Evolutionary conservation across 192 early-diverging fungal species (phyloP).

Genomic region (Rhizoclosmatium globosum): DNA sequence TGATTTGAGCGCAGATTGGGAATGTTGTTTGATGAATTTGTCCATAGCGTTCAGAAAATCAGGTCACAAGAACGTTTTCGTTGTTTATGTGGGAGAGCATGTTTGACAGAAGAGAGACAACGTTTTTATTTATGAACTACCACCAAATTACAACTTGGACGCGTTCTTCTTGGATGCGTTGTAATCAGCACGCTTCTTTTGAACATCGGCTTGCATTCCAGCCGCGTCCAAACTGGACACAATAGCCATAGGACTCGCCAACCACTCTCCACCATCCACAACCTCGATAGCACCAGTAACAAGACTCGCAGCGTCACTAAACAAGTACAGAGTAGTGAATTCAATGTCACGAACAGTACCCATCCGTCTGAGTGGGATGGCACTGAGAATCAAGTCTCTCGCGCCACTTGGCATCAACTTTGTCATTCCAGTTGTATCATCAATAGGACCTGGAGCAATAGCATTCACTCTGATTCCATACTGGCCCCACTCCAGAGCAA

Average conservation of each 20-base stretch:
- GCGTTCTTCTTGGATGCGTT: constrained; percentile 14
- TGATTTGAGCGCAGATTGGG: too few species aligned
- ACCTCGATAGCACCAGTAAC: constrained; percentile 63
- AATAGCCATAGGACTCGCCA: constrained; percentile 14
- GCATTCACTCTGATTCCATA: constrained; percentile 73
- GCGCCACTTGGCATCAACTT: constrained; percentile 26
- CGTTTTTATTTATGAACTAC: too few species aligned
- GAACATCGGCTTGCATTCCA: neutral
- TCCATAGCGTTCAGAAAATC: too few species aligned
- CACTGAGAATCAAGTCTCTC: neutral
- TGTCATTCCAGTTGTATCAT: constrained; percentile 52
- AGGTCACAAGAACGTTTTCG: too few species aligned
- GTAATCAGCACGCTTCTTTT: constrained; percentile 6
- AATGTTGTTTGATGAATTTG: too few species aligned
- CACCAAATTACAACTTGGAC: neutral
- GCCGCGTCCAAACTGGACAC: neutral
- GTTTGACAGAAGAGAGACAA: too few species aligned
- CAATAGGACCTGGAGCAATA: constrained; percentile 71
- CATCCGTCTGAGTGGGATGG: constrained; percentile 48
- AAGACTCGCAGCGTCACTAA: constrained; percentile 60
- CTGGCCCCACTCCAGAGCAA: constrained; percentile 77
- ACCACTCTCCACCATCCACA: constrained; percentile 70
- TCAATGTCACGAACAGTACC: constrained; percentile 74
- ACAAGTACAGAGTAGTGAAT: constrained; percentile 73
- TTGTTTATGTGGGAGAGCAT: too few species aligned